Evolutionary conservation across 495 filamentous ascomycete species (phyloP), one percentile per base, ranked within the genome.

Genomic region (Hypoxylon fragiforme): DNA sequence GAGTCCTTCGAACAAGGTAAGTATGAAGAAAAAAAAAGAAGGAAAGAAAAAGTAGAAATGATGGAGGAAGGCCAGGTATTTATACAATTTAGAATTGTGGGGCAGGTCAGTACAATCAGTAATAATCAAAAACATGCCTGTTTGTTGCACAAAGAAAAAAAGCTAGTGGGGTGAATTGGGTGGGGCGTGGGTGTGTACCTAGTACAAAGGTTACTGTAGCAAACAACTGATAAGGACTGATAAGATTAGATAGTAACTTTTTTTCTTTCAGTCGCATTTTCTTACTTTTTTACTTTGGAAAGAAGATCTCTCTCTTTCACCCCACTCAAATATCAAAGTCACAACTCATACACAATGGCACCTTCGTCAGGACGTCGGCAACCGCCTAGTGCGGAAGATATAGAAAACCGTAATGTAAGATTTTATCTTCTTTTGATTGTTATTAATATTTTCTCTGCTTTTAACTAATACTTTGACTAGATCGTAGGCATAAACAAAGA

Each of bases 401-500:
- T 73, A 2, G 66, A 74, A 36, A 47, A 65, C 41, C 70, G 76
- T 31, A 75, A 75, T 55, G 74, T 75, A 59, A 26, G 66, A 11
- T 44, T 13, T n/a, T 9, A 28, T 8, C 11, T 40, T 20, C 11
- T 18, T 20, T 14, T 24, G 7, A 34, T 12, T 28, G 6, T 3
- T 36, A 19, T 34, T 16, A 12, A 2, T 28, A 11, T 6, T 15
- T 24, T 3, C 14, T 36, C 2, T 11, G 26, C 8, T 34, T 34
- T n/a, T 12, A 7, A 39, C 40, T 64, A 22, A 60, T 37, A 34
- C 21, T n/a, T 60, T n/a, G 35, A 38, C 30, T 49, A 96, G 89
- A 85, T 88, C 50, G 85, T 99, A 65, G 83, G 85, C 57, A 84
- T 97, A 75, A 88, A 92, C 70, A 73, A 82, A 38, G 92, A 97